Percentiles rank a stretch among this genome's conserved stretches.
These are phyloP conservation scores for Laguncularia racemosa DNA, from an alignment of 345 rosid genomes.

Conservation along the genomic window DNA sequence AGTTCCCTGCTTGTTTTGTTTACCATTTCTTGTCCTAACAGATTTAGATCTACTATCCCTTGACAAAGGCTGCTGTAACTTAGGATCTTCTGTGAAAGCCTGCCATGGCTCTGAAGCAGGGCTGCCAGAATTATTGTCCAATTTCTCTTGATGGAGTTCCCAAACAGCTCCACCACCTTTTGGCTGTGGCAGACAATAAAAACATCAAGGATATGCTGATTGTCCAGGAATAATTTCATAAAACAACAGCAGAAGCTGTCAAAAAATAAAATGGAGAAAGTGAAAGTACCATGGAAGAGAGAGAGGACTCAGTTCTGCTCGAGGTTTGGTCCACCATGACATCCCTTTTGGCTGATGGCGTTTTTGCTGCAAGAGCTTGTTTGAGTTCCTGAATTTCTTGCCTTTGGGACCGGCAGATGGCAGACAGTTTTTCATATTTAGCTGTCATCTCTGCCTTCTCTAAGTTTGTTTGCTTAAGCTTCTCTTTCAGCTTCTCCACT, in stretches of 20 bases:
- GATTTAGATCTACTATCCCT: constrained; percentile 35
- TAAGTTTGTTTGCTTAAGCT: constrained; percentile 55
- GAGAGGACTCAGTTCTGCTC: constrained; percentile 30
- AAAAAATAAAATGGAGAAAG: neutral
- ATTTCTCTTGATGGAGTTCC: constrained; percentile 31
- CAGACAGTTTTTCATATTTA: constrained; percentile 85
- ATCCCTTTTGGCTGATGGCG: constrained; percentile 54
- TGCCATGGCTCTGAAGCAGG: constrained; percentile 62
- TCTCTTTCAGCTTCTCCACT: constrained; percentile 65
- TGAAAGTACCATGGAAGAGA: constrained; percentile 22
- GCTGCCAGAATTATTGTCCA: constrained; percentile 38
- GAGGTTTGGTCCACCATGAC: constrained; percentile 34
- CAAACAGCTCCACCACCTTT: neutral
- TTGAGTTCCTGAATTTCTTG: constrained; percentile 95
- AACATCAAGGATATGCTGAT: neutral
- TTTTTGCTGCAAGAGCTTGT: constrained; percentile 58
- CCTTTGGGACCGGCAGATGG: constrained; percentile 92
- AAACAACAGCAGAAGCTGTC: neutral
- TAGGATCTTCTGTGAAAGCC: constrained; percentile 58
- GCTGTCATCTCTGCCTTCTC: constrained; percentile 79
- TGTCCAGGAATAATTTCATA: neutral
- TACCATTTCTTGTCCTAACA: constrained; percentile 41
- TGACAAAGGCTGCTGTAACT: constrained; percentile 32
- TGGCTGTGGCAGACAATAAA: constrained; percentile 13
- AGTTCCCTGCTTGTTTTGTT: constrained; percentile 37